Evolutionary conservation across 306 rosid genomes (phyloP).

Genomic region (Ormosia emarginata): DNA sequence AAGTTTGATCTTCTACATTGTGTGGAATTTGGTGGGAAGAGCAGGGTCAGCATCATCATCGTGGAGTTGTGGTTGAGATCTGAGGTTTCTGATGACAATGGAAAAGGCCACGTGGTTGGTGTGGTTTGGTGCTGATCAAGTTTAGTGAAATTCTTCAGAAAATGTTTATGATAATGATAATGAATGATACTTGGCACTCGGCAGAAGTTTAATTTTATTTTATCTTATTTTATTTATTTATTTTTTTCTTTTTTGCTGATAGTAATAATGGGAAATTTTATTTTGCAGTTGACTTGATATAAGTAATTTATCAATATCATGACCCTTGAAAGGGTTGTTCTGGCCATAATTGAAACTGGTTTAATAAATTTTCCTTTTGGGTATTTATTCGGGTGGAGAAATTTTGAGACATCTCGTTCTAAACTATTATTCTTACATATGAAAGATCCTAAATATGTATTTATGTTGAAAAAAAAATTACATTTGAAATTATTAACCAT

Average conservation of each 20-base stretch:
- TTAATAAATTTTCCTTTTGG: background rate
- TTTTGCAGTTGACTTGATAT: background rate
- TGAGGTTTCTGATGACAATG: too few species aligned
- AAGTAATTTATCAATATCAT: background rate
- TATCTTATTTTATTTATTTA: background rate
- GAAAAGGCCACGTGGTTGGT: background rate
- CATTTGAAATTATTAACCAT: background rate
- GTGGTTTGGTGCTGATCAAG: background rate
- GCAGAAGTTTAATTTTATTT: background rate
- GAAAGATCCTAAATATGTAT: background rate
- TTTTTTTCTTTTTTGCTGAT: background rate
- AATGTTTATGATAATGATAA: background rate
- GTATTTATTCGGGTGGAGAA: background rate
- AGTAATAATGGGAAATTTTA: too few species aligned
- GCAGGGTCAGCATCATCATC: too few species aligned
- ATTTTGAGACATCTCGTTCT: background rate
- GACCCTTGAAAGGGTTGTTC: background rate
- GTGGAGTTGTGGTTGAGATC: too few species aligned
- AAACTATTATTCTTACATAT: background rate
- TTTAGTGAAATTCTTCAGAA: background rate
- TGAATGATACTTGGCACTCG: background rate
- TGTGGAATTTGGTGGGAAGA: too few species aligned
- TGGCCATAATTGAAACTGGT: background rate
- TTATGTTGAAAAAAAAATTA: background rate
- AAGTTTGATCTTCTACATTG: too few species aligned